Evolutionary conservation across 768 basidiomycete species (phyloP).

Genomic region (Amanita pseudoporphyria): DNA sequence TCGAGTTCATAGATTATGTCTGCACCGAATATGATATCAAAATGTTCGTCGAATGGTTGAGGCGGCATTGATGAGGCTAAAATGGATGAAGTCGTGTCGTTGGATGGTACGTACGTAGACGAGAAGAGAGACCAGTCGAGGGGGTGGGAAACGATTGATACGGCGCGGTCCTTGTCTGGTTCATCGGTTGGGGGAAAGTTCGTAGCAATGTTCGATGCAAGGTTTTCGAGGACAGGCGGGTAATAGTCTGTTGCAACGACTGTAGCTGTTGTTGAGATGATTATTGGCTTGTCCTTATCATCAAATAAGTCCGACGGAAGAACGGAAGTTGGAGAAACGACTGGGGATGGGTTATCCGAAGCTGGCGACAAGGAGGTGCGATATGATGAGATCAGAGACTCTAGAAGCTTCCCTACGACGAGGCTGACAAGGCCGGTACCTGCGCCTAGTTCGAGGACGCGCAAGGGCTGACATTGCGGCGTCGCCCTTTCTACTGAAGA

Average conservation of each 20-base stretch:
- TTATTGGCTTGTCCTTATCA: not conserved
- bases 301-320: not conserved
- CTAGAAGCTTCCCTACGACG: slow-evolving; percentile 36
- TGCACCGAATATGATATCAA: slow-evolving; percentile 71
- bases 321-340: not conserved
- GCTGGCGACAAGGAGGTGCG: not conserved
- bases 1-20: slow-evolving; percentile 72
- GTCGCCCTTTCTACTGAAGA: not conserved
- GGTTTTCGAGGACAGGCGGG: slow-evolving; percentile 61
- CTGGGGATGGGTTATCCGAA: not conserved
- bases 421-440: slow-evolving; percentile 80
- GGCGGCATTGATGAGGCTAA: too few species aligned
- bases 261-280: slow-evolving; percentile 10
- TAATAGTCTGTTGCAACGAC: slow-evolving; percentile 76
- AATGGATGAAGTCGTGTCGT: not conserved
- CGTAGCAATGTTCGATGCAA: slow-evolving; percentile 44
- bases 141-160: slow-evolving; percentile 14
- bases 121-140: slow-evolving; percentile 57
- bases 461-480: slow-evolving; percentile 14
- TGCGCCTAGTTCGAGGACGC: slow-evolving; percentile 72
- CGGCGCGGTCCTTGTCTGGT: not conserved
- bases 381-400: slow-evolving; percentile 7
- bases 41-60: slow-evolving; percentile 24
- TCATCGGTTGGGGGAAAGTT: slow-evolving; percentile 35
- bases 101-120: not conserved